Evolutionary conservation across 2,329 filamentous ascomycete species (phyloP), one percentile per base, ranked within the genome.

Genomic region (Talaromyces sp.): DNA sequence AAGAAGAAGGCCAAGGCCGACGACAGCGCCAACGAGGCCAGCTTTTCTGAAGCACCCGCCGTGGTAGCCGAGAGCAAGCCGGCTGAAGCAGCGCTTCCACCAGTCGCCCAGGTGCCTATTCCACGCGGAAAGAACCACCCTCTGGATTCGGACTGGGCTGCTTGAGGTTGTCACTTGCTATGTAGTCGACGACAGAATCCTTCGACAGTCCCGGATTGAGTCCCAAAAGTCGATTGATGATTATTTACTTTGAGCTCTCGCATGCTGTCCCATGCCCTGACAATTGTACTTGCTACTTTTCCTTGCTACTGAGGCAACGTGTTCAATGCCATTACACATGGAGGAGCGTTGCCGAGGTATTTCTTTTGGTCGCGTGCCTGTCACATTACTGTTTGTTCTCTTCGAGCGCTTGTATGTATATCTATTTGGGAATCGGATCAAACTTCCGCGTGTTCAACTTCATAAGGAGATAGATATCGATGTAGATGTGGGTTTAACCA

Each of bases 1-100:
- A 81, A 80, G 73, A 77, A 74, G 65, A 69, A 71, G 19, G 73
- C 71, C 62, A 77, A 74, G 62, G 66, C 69, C 39, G 75, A 76
- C 22, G 78, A 79, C 56, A 79, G 74, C 32, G 72, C 73, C 63
- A 80, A 78, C 56, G 81, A 82, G 63, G 70, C 72, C 57, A 79
- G 77, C 65, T 72, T 69, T 30, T 71, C 74, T 5, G 74, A 77
- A 63, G 70, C 61, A 28, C 52, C 33, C 30, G 19, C 61, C 15
- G 30, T 42, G 22, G 39, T 27, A 10, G 19, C 47, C 42, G 61
- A 62, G 33, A 30, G 51, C 55, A 57, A 63, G 36, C 49, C 53
- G 33, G 67, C 70, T 30, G 59, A 68, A 25, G 69, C 70, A 11
- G 65, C 68, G 60, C 69, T 74, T 65, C 72, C 71, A 25, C 72